Evolutionary conservation across 1,139 yeast genomes (phyloP).

Genomic region (Pichia inconspicua): DNA sequence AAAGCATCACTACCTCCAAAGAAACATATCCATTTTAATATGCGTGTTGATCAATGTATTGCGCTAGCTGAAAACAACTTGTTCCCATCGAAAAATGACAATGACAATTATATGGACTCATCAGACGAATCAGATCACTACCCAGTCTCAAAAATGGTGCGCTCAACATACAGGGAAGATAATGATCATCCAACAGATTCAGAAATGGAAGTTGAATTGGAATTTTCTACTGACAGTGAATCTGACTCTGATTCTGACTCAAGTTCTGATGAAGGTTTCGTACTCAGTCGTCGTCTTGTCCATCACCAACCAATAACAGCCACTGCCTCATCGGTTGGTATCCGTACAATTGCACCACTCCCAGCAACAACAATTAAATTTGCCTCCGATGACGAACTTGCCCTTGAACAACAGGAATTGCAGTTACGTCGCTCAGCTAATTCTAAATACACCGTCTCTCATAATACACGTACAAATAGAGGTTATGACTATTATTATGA

Average conservation of each 20-base stretch:
- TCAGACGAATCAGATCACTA: slow-evolving; percentile 25
- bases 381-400: slow-evolving; percentile 63
- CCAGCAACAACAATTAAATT: slow-evolving; percentile 80
- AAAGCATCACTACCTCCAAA: slow-evolving; percentile 15
- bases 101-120: slow-evolving; percentile 19
- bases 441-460: slow-evolving; percentile 31
- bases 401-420: background rate
- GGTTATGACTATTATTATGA: slow-evolving; percentile 84
- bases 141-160: slow-evolving; percentile 7
- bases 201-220: slow-evolving; percentile 5
- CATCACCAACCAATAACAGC: slow-evolving; percentile 8
- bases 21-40: slow-evolving; percentile 83
- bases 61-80: slow-evolving; percentile 40
- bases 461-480: slow-evolving; percentile 65
- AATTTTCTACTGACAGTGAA: slow-evolving; percentile 18
- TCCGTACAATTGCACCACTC: slow-evolving; percentile 58
- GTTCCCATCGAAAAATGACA: slow-evolving; percentile 20
- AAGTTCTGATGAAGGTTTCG: slow-evolving; percentile 30
- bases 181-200: slow-evolving; percentile 13
- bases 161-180: slow-evolving; percentile 7
- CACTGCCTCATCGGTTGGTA: slow-evolving; percentile 23
- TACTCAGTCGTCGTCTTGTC: slow-evolving; percentile 17
- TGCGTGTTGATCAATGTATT: slow-evolving; percentile 86
- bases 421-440: background rate
- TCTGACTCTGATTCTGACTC: slow-evolving; percentile 25